Evolutionary conservation across 441 rosid species (phyloP).

Genomic region (Gossypium lobatum): DNA sequence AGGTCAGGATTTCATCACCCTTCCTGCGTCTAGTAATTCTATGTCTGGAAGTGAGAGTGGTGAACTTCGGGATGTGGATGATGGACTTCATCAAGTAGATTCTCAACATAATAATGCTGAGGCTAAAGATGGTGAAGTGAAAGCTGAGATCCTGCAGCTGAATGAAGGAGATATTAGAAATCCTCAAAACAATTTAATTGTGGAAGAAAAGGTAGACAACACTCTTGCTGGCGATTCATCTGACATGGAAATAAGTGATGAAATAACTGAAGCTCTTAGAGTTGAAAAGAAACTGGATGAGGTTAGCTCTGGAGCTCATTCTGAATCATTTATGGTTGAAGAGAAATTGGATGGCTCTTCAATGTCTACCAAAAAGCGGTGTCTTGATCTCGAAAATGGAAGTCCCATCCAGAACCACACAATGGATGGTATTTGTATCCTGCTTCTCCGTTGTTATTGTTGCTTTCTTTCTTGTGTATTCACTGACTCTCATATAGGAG

Average conservation of each 20-base stretch:
- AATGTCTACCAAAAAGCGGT: conserved; percentile 27
- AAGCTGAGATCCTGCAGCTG: conserved; percentile 27
- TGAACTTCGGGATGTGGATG: conserved; percentile 28
- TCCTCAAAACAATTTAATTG: conserved; percentile 27
- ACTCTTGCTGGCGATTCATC: conserved; percentile 36
- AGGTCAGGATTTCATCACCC: conserved; percentile 28
- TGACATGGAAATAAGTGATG: conserved; percentile 30
- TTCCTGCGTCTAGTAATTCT: conserved; percentile 31
- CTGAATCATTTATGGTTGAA: not conserved
- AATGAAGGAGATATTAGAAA: conserved; percentile 25
- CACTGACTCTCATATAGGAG: not conserved
- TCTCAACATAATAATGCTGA: conserved; percentile 21
- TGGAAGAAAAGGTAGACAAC: conserved; percentile 36
- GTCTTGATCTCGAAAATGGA: conserved; percentile 24
- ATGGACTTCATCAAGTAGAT: conserved; percentile 29
- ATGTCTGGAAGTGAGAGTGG: conserved; percentile 26
- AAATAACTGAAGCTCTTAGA: conserved; percentile 28
- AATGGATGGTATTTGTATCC: conserved; percentile 55
- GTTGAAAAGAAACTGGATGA: conserved; percentile 32
- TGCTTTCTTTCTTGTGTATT: conserved; percentile 13
- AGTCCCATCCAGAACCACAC: conserved; percentile 20
- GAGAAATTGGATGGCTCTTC: conserved; percentile 26
- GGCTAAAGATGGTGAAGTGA: conserved; percentile 26
- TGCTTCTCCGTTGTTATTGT: conserved; percentile 22
- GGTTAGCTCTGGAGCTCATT: conserved; percentile 19